These are phyloP conservation scores for Stachybotrys elegans DNA, from an alignment of 2,329 filamentous ascomycete genomes.

Conservation along the genomic window DNA sequence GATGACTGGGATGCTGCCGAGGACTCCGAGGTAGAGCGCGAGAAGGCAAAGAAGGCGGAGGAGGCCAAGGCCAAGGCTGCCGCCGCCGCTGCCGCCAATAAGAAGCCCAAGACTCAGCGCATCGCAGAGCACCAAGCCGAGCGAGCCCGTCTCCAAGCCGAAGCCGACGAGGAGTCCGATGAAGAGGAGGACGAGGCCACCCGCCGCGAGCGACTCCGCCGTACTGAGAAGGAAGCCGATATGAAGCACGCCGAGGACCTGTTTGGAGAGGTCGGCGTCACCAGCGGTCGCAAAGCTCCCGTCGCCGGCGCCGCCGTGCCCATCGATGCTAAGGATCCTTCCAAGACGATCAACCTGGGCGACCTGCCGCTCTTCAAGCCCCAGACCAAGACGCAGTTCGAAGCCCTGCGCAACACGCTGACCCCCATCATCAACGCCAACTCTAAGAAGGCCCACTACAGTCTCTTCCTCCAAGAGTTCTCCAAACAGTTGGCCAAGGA, in stretches of 20 bases:
- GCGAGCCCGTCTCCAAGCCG: conserved; percentile 46
- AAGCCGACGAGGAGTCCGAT: conserved; percentile 52
- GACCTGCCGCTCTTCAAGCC: conserved; percentile 84
- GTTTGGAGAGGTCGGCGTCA: conserved; percentile 70
- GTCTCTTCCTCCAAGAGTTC: conserved; percentile 87
- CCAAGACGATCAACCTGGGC: conserved; percentile 74
- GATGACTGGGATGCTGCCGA: conserved; percentile 97
- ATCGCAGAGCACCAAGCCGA: conserved; percentile 72
- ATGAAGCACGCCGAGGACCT: conserved; percentile 87
- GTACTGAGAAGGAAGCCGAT: conserved; percentile 81
- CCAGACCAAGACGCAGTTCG: conserved; percentile 79
- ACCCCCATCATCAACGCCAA: conserved; percentile 70
- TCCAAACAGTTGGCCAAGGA: conserved; percentile 82
- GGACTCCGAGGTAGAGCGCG: conserved; percentile 92
- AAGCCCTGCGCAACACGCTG: conserved; percentile 71
- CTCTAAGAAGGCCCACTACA: conserved; percentile 84
- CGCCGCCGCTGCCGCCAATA: conserved; percentile 79
- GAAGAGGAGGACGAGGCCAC: conserved; percentile 70
- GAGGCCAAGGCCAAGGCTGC: conserved; percentile 87
- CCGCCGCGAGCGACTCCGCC: conserved; percentile 67
- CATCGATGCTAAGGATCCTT: conserved; percentile 68
- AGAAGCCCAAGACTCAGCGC: conserved; percentile 84
- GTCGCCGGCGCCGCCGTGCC: conserved; percentile 61
- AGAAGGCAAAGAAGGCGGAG: conserved; percentile 84
- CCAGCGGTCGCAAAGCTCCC: conserved; percentile 60